Percentiles rank a stretch among this genome's conserved stretches.
Evolutionary conservation across 495 filamentous ascomycete genomes (phyloP).

Genomic region (Xylaria sp.): DNA sequence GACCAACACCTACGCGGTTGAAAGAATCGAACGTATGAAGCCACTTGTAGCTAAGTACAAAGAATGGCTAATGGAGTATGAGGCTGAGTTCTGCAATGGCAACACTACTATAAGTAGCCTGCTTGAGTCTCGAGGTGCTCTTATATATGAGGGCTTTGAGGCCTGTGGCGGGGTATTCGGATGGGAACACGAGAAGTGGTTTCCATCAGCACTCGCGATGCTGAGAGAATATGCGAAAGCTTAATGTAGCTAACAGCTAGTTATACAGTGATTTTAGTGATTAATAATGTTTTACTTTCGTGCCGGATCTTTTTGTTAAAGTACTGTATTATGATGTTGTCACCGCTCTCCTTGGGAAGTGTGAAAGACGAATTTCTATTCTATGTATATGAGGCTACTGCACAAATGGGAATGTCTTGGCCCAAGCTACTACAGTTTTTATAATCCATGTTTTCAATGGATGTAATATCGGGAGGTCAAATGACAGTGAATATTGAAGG

Average conservation of each 20-base stretch:
- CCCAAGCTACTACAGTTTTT: too few relatives aligned
- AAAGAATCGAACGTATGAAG: not conserved
- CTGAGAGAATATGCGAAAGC: not conserved
- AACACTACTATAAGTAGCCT: not conserved
- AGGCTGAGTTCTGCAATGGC: not conserved
- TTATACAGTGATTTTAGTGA: not conserved
- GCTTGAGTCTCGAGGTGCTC: not conserved
- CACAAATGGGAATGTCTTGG: too few relatives aligned
- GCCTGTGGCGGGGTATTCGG: not conserved
- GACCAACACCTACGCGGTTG: not conserved
- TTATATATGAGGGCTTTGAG: not conserved
- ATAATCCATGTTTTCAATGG: too few relatives aligned
- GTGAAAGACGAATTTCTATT: too few relatives aligned
- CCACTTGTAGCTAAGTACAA: not conserved
- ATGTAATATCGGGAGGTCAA: too few relatives aligned
- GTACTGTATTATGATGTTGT: not conserved
- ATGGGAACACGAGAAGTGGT: not conserved
- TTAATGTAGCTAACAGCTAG: not conserved
- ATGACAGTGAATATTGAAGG: too few relatives aligned
- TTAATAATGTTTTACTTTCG: not conserved
- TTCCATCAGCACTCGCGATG: not conserved
- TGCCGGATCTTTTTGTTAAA: not conserved
- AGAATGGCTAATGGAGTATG: conserved; percentile 4
- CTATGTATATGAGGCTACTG: not conserved
- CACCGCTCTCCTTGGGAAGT: not conserved